Evolutionary conservation across 2,329 filamentous ascomycete genomes (phyloP).

Genomic region (Lasiodiplodia citricola): DNA sequence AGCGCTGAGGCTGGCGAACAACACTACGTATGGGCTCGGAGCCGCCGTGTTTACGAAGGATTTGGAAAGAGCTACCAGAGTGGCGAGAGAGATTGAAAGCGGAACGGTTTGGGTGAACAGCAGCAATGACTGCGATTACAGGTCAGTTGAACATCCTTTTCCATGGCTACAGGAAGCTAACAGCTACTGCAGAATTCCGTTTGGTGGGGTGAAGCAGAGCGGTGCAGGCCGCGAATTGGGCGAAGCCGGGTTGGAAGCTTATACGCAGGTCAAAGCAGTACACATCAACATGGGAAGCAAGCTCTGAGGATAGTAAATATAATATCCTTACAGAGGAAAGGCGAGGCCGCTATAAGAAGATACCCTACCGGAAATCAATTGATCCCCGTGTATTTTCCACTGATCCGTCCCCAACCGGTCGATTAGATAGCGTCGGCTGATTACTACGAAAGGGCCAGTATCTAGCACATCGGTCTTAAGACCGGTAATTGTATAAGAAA

Average conservation of each 20-base stretch:
- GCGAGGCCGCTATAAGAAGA: no score
- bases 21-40: constrained; percentile 56
- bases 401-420: no score
- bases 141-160: background rate
- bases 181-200: constrained; percentile 35
- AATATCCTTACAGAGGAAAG: no score
- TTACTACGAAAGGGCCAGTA: constrained; percentile 38
- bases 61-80: constrained; percentile 49
- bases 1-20: constrained; percentile 56
- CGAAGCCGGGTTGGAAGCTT: constrained; percentile 64
- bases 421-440: constrained; percentile 39
- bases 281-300: constrained; percentile 52
- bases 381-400: no score
- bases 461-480: constrained; percentile 40
- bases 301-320: constrained; percentile 14
- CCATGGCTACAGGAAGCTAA: background rate
- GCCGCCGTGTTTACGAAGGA: constrained; percentile 60
- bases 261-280: constrained; percentile 63
- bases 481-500: constrained; percentile 27
- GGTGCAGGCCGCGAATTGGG: constrained; percentile 37
- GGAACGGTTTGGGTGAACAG: constrained; percentile 61
- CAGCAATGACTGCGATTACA: constrained; percentile 37
- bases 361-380: no score
- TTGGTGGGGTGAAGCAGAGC: no score
- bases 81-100: constrained; percentile 52